phyloP scores from a whole-genome alignment of 1,139 yeast genomes.

The Pichia sorboxylosa region DNA sequence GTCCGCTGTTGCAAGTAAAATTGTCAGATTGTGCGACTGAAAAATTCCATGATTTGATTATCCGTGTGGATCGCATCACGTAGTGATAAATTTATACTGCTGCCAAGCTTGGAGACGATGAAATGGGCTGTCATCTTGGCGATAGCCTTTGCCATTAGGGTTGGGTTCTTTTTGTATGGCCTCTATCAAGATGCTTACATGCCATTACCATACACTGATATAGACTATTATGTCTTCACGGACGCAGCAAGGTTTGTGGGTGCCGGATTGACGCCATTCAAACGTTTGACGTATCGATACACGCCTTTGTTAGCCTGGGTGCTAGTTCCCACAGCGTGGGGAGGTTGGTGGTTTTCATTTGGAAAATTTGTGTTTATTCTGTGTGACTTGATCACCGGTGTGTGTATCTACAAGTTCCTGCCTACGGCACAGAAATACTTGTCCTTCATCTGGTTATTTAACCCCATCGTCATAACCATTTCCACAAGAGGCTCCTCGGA shows the following conservation, averaged over 20 bases:
- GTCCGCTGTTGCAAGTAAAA: too few relatives aligned
- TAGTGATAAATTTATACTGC: too few relatives aligned
- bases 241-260: conserved; percentile 78
- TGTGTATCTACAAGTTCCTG: conserved; percentile 29
- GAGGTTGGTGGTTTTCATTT: conserved; percentile 41
- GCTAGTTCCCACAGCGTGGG: conserved; percentile 47
- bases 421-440: conserved; percentile 29
- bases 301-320: conserved; percentile 87
- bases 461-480: conserved; percentile 92
- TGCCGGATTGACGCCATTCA: conserved; percentile 59
- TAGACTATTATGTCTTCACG: conserved; percentile 84
- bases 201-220: conserved; percentile 82
- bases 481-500: conserved; percentile 92
- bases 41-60: too few relatives aligned
- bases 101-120: too few relatives aligned
- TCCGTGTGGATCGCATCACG: too few relatives aligned
- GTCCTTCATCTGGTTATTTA: conserved; percentile 59
- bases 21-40: too few relatives aligned
- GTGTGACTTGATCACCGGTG: conserved; percentile 79
- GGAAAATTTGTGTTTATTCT: conserved; percentile 71
- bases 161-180: conserved; percentile 70
- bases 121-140: too few relatives aligned
- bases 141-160: too few relatives aligned
- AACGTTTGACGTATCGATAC: conserved; percentile 80
- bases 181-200: conserved; percentile 73